Evolutionary conservation across 139 green algal genomes (phyloP).

Genomic region (Chlamydomonas applanata): DNA sequence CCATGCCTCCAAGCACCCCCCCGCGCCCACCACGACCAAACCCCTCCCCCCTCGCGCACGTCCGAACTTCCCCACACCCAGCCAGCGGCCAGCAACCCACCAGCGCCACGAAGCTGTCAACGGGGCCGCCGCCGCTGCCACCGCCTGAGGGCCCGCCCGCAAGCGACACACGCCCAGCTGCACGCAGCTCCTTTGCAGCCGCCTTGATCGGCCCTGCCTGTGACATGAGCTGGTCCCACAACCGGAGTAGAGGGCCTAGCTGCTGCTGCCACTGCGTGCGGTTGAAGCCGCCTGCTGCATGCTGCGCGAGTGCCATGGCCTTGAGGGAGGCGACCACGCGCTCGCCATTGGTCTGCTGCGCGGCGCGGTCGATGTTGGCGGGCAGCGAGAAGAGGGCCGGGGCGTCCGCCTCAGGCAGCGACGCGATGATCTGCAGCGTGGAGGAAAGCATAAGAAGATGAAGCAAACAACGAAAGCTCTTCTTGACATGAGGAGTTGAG

Average conservation of each 20-base stretch:
- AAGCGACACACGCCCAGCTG: background rate
- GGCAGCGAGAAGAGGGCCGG: conserved; percentile 69
- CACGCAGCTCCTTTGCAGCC: conserved; percentile 1
- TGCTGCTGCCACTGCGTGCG: conserved; percentile 44
- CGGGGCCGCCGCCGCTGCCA: conserved; percentile 20
- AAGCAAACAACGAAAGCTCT: too few species aligned
- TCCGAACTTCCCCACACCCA: too few species aligned
- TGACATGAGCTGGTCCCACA: conserved; percentile 55
- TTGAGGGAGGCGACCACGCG: conserved; percentile 43
- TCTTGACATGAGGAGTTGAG: too few species aligned
- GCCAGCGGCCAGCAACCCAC: too few species aligned
- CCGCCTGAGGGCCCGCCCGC: background rate
- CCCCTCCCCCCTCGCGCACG: too few species aligned
- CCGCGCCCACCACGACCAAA: too few species aligned
- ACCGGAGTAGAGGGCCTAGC: conserved; percentile 62
- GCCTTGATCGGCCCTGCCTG: conserved; percentile 15
- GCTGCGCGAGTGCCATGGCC: conserved; percentile 30
- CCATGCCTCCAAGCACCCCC: too few species aligned
- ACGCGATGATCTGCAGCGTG: conserved; percentile 36
- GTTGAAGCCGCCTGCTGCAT: conserved; percentile 39
- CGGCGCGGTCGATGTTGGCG: conserved; percentile 68
- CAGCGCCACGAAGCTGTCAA: conserved; percentile 62
- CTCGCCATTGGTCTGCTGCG: conserved; percentile 37
- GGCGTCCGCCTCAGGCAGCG: conserved; percentile 55
- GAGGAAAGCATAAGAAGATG: background rate